Evolutionary conservation across 805 yeast species (phyloP), one percentile per base, ranked within the genome.

Genomic region (Candida gorgasii): DNA sequence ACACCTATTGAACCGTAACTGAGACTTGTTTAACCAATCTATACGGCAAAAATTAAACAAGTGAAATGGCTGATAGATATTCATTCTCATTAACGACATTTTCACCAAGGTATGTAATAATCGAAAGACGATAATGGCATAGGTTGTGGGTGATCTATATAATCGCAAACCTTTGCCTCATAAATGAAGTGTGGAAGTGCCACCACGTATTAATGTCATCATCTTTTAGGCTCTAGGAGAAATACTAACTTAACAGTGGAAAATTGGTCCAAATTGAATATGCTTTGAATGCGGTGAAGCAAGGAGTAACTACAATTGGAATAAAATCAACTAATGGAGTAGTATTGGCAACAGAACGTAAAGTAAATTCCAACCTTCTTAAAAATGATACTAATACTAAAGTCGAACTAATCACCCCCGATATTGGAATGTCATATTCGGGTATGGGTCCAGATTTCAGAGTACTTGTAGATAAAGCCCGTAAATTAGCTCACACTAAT

Each of bases 391-490:
- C 88, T 39, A 75, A 86, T 45, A 76, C 84, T 39, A 93, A 93
- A 61, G 82, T 93, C 28, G 84, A 87, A 37, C 67, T 79, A 47
- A 79, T 93, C 57, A 89, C 99, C 4, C 98, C 99, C 27, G 89
- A 93, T 61, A 86, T 92, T 54, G 99, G 97, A 44, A 89, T 93
- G 77, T 90, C 95, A 3, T 93, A 93, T 67, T 78, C 96, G 5
- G 99, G 99, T 14, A 90, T 93, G 98, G 98, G 98, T 18, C 99
- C 99, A 16, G 99, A 93, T 64, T 93, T 86, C 72, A 78, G 99
- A 51, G 96, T 93, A 12, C 76, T 93, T 24, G 89, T 90, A 39
- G 98, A 93, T 68, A 86, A 86, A 63, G 89, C 98, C 8, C 81
- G 99, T 56, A 90, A 89, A 65, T 82, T 86, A 46, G 87, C 97